Percentiles rank a stretch among this genome's conserved stretches.
These are phyloP conservation scores for Coccomyxa subellipsoidea DNA, from an alignment of 163 green algal species.

Conservation along the genomic window DNA sequence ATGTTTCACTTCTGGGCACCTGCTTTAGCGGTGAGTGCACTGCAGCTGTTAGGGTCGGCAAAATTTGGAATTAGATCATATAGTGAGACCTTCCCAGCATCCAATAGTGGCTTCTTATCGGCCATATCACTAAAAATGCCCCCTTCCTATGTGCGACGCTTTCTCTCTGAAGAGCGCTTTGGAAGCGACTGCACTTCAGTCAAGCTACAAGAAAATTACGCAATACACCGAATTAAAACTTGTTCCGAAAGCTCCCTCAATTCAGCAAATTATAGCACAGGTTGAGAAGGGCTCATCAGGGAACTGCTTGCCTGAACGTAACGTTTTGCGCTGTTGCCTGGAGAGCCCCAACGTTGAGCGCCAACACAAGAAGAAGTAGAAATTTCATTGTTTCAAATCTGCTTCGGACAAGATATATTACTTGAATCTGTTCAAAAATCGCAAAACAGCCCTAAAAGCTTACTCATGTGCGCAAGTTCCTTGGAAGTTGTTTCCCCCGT, in stretches of 20 bases:
- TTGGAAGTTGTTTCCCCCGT: background rate
- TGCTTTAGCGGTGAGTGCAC: background rate
- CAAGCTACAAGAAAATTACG: too few species aligned
- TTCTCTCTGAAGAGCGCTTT: background rate
- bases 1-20: background rate
- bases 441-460: background rate
- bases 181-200: background rate
- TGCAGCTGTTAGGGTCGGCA: background rate
- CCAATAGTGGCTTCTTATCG: background rate
- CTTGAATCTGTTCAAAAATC: background rate
- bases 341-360: background rate
- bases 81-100: background rate
- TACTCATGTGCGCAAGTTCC: background rate
- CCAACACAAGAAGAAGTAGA: background rate
- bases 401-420: background rate
- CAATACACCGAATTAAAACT: too few species aligned
- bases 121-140: background rate
- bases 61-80: background rate
- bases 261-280: too few species aligned
- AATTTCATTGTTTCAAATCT: background rate
- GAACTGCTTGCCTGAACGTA: background rate
- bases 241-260: too few species aligned
- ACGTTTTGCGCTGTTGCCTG: background rate
- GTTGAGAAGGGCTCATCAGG: too few species aligned
- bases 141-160: background rate